Base-by-base conservation (phyloP, 164 flowering plant species). In the Kingdonia uniflora region DNA sequence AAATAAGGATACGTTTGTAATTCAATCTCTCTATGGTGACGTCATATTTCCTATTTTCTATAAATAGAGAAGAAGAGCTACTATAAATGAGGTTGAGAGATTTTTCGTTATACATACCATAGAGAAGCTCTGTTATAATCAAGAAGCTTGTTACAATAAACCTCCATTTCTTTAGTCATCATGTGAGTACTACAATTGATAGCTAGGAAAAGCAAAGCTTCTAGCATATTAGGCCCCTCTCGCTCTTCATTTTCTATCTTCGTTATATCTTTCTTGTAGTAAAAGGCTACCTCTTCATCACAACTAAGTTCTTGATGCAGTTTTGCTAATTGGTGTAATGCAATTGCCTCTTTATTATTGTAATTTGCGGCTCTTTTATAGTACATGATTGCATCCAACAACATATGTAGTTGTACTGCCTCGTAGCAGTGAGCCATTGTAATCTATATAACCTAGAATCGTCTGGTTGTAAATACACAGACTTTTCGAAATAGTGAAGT, bases 371-470 rank as follows among this genome's bases (percentile, higher is more conserved):
- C n/a, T n/a, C n/a, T n/a, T n/a, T n/a, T n/a, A n/a, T n/a, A n/a
- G n/a, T n/a, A n/a, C 37, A 94, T 87, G 49, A 89, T 81, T 42
- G 99, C 97, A 56, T 89, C 97, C 68, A 89, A 97, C 40, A 80
- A 79, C 95, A 86, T 81, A 62, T 66, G 78, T 58, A 94, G 86
- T 71, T 84, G 87, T 21, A 84, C 95, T 6, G 87, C 74, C 62
- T 87, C 92, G 52, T 86, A 94, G 65, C 99, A 94, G 58, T 85
- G 84, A 56, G 90, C 97, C 99, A 94, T 89, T 45, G 97, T 97
- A 56, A 84, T 87, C 97, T n/a, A n/a, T 96, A 94, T 61, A 89
- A 55, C 58, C 99, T 80, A 42, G 89, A 73, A 71, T 94, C 99
- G 56, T 60, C 79, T n/a, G 97, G 96, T 71, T 89, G 97, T 68